Evolutionary conservation across 441 rosid species (phyloP), one percentile per base, ranked within the genome.

Genomic region (Croton laevigatus): DNA sequence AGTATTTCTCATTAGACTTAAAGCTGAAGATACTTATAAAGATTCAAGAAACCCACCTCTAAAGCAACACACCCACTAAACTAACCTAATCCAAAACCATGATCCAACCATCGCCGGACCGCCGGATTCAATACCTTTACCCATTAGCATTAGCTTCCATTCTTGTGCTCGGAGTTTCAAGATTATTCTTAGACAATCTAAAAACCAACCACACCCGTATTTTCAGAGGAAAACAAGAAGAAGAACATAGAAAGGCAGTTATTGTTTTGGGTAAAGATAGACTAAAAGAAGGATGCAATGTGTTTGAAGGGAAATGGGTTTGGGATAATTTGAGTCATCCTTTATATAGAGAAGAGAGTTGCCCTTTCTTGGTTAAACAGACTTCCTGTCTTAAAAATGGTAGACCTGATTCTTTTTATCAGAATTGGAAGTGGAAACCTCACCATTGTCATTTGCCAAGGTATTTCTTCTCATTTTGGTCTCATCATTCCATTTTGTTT

Each of bases 351-450:
- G 97, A 91, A 79, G 82, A 88, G 73, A 85, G 83, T 64, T 94
- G 98, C 63, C 97, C 96, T 78, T 89, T 88, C 70, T 75, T 94
- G 86, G 97, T 91, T 37, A 94, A 90, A 70, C 98, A 94, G 73
- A 93, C 97, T 51, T 86, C 97, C 61, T 89, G 98, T 65, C 77
- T 68, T 2, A 82, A 80, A 71, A 93, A 93, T 68, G 97, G 97
- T 19, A 83, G 98, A 44, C 91, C 94, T 72, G 96, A 91, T 81
- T 87, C 97, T 64, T 70, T 71, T 75, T 89, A 91, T 73, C 91
- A 86, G 66, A 88, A 86, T 71, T 88, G 95, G 95, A 89, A 85
- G 68, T 89, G 91, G 92, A 81, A 86, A 71, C 95, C 92, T 20
- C 60, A 62, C 75, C 80, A 80, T 54, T 93, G 98, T 85, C 73